Percentiles rank a stretch among this genome's conserved stretches.
phyloP scores from a whole-genome alignment of 2,329 filamentous ascomycete species.

The Alternaria rosae region DNA sequence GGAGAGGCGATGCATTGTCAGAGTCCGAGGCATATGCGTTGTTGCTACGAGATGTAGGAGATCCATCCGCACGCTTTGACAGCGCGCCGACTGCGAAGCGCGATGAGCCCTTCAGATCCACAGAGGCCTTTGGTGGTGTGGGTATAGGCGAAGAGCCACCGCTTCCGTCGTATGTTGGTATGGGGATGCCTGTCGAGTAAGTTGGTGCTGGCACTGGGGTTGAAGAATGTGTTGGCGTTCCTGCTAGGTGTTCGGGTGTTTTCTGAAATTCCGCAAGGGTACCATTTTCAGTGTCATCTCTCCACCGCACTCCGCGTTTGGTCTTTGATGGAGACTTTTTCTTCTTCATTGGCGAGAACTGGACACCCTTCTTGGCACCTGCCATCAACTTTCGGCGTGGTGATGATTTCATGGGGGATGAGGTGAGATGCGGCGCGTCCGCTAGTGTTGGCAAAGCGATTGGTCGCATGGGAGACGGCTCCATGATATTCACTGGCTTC shows the following conservation, averaged over 20 bases:
- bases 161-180: constrained; percentile 31
- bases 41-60: constrained; percentile 66
- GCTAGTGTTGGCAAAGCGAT: constrained; percentile 39
- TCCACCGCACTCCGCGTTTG: constrained; percentile 87
- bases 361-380: constrained; percentile 71
- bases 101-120: constrained; percentile 68
- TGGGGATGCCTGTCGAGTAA: constrained; percentile 50
- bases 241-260: constrained; percentile 76
- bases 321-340: constrained; percentile 70
- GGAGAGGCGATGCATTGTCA: constrained; percentile 56
- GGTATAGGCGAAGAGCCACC: constrained; percentile 65
- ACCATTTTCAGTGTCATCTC: constrained; percentile 87
- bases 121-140: constrained; percentile 64
- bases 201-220: constrained; percentile 63
- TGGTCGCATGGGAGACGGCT: constrained; percentile 58
- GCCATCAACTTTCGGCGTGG: constrained; percentile 72
- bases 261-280: constrained; percentile 89
- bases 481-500: constrained; percentile 58
- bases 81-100: constrained; percentile 91
- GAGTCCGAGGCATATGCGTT: constrained; percentile 67
- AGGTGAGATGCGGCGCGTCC: constrained; percentile 51
- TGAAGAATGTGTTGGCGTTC: constrained; percentile 65
- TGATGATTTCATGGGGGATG: constrained; percentile 76
- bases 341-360: constrained; percentile 83
- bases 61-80: constrained; percentile 69